Evolutionary conservation across 768 basidiomycete genomes (phyloP).

Genomic region (Erythrobasidium yunnanense): DNA sequence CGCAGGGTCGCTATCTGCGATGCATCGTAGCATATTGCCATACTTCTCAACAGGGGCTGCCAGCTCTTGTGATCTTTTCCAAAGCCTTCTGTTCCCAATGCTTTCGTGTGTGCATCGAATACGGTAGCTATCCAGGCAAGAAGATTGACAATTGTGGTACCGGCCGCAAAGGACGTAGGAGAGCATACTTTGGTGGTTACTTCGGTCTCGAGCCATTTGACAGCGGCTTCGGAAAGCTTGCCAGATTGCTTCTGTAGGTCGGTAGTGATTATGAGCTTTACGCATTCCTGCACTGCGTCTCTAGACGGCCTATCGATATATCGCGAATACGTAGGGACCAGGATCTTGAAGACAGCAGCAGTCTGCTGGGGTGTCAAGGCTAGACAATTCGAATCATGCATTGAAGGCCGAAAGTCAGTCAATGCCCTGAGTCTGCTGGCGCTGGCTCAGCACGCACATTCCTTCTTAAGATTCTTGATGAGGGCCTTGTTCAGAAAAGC

Average conservation of each 20-base stretch:
- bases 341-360: constrained; percentile 59
- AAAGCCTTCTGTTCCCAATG: constrained; percentile 39
- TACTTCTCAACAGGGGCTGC: constrained; percentile 49
- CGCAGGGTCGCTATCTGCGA: constrained; percentile 51
- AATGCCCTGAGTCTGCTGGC: neutral
- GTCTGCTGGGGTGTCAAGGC: constrained; percentile 54
- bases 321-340: constrained; percentile 65
- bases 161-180: neutral
- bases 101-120: constrained; percentile 49
- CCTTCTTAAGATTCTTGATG: neutral
- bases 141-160: constrained; percentile 55
- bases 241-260: constrained; percentile 47
- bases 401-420: no score
- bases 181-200: constrained; percentile 47
- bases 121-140: constrained; percentile 60
- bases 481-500: constrained; percentile 51
- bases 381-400: constrained; percentile 39
- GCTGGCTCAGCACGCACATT: constrained; percentile 9
- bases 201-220: constrained; percentile 67
- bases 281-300: constrained; percentile 59
- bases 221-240: constrained; percentile 52
- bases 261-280: constrained; percentile 47
- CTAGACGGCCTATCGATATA: constrained; percentile 64
- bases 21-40: constrained; percentile 55
- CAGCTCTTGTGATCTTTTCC: constrained; percentile 43